Percentiles rank a stretch among this genome's conserved stretches.
Evolutionary conservation across 495 filamentous ascomycete genomes (phyloP).

Genomic region (Podospora sp.): DNA sequence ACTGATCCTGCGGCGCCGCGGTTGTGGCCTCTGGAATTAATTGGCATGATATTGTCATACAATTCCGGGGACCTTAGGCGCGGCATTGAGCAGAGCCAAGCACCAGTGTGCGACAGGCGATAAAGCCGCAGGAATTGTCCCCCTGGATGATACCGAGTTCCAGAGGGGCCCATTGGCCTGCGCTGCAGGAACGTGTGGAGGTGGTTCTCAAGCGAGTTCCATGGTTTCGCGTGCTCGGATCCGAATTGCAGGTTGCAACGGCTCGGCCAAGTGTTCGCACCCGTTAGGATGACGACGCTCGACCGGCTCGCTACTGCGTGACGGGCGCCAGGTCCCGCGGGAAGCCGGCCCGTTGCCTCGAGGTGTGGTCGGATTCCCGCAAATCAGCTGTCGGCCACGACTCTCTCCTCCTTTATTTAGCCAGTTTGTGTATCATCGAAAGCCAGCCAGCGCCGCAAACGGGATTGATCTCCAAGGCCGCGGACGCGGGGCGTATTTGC

Average conservation of each 20-base stretch:
- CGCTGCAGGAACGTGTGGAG: constrained; percentile 37
- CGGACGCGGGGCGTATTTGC: not conserved
- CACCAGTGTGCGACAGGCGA: constrained; percentile 34
- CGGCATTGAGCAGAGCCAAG: constrained; percentile 32
- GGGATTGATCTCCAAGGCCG: constrained; percentile 5
- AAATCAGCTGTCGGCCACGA: constrained; percentile 16
- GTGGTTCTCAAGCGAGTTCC: constrained; percentile 38
- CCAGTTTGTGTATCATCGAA: constrained; percentile 20
- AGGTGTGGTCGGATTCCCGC: constrained; percentile 30
- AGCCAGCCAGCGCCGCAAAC: not conserved
- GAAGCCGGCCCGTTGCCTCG: constrained; percentile 35
- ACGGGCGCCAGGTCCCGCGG: constrained; percentile 27
- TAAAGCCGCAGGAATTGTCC: constrained; percentile 24
- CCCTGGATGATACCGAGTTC: constrained; percentile 27
- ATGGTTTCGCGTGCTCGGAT: constrained; percentile 24
- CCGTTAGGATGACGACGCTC: constrained; percentile 24
- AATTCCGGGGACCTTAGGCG: constrained; percentile 37
- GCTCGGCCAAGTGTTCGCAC: constrained; percentile 19
- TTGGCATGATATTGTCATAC: constrained; percentile 37
- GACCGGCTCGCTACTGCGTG: constrained; percentile 29
- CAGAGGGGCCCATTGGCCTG: constrained; percentile 24
- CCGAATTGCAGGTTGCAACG: constrained; percentile 15
- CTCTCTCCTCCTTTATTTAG: constrained; percentile 25
- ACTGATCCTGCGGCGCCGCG: constrained; percentile 30
- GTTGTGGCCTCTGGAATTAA: constrained; percentile 32